Base-by-base conservation (phyloP, 352 stramenopile genomes). In the Globisporangium alternatum region DNA sequence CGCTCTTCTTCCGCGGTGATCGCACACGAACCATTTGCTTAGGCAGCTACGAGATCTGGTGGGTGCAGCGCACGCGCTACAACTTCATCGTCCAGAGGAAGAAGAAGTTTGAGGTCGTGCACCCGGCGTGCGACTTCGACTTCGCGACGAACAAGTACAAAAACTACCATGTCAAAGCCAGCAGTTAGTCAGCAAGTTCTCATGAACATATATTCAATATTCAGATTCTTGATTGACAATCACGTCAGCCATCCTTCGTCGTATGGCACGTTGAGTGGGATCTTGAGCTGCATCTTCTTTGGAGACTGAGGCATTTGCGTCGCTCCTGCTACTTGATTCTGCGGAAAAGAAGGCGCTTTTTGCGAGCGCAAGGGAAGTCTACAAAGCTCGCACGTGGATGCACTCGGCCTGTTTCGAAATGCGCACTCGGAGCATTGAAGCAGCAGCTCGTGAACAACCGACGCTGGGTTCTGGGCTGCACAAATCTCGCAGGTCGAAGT, bases 21-120 rank as follows among this genome's bases (percentile, higher is more conserved):
- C 68, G 64, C 15, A 72, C 55, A 4, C 77, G 81, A 10, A 92
- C 81, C 8, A 75, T 95, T 57, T 95, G 86, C 62, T 71, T 70
- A 22, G 84, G 86, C 4, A 72, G 76, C 61, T 95, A 95, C 65
- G 86, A 95, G 59, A 83, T 96, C 58, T 96, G 88, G 87, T 96
- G 88, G 88, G 88, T 95, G 7, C 76, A 89, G 56, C 86, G 88
- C 59, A 95, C 83, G 54, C 71, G 76, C 7, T 91, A 87, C 62
- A 91, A 90, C 60, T 87, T 88, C 59, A 87, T 96, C 44, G 75
- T 95, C 12, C 80, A 96, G 68, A 88, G 90, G 65, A 86, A 80
- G 55, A 96, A 96, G 63, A 80, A 73, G 17, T 88, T 95, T 56
- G 63, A 53, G 25, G 72, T 96, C 48, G 69, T 74, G 5, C 67